Base-by-base conservation (phyloP, 164 flowering plant genomes). In the Cinnamomum micranthum region DNA sequence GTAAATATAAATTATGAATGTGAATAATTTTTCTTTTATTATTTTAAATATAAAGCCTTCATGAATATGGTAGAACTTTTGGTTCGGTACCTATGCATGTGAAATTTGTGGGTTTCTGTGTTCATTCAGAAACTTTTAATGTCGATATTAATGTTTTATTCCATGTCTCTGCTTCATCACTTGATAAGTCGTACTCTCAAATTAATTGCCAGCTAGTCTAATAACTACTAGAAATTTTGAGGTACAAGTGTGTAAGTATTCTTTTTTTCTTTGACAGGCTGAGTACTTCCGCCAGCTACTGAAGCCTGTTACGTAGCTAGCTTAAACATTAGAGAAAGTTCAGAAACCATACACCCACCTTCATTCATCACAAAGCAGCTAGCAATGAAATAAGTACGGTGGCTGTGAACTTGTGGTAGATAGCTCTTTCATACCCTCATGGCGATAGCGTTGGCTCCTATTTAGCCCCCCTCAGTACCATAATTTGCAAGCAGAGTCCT, bases 281-380 rank as follows among this genome's bases (percentile, higher is more conserved):
- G 92, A 91, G 78, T 91, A 91, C 71, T 91, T 91, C 85, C 91
- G 92, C 70, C 94, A 88, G 82, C 82, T 90, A 87, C 94, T 90
- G 68, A 90, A 90, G 83, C 94, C 91, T 83, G 91, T 91, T 47
- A 91, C 91, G 93, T 89, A 91, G 92, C 80, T 35, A 75, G 62
- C 70, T 75, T 13, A 41, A 41, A 41, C 47, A 9, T 50, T 33
- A 22, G 69, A n/a, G 62, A 68, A 19, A 74, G 50, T 58, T 35
- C 62, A 25, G 69, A 47, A 25, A 33, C 66, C 74, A 78, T 69
- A 50, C 5, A 72, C 31, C 77, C 68, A 71, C 75, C 50, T 55
- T 77, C 69, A 35, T 73, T 50, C 74, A 50, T 76, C 67, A 63
- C 77, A 31, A 69, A 31, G 47, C 41, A 31, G 69, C 14, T 25